Base-by-base conservation (phyloP, 495 filamentous ascomycete species). In the Xylaria palmicola region DNA sequence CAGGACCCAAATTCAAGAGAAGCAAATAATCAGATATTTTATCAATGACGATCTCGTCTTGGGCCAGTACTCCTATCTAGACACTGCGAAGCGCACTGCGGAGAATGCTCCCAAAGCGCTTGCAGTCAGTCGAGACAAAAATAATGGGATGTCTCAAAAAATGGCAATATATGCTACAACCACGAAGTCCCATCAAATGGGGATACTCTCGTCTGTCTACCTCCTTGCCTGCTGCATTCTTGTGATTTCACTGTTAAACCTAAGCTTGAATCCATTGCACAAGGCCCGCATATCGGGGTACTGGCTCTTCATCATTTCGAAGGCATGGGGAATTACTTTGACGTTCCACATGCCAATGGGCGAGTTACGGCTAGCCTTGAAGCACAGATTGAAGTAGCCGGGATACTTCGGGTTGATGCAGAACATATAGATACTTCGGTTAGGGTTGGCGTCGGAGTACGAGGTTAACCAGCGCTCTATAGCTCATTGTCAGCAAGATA, bases 361-460 rank as follows among this genome's bases (percentile, higher is more conserved):
- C 2, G 92, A 88, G 30, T 79, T 77, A 63, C 87, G 82, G 41
- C 90, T 92, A 7, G 93, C 91, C 77, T 97, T 97, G 84, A 96
- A 98, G 80, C 92, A 94, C 29, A 98, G 85, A 70, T 79, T 87
- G 76, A 98, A 98, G 77, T 96, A 98, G 40, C 95, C 95, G 2
- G 95, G 89, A 70, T 93, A 88, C 75, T 91, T 92, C 40, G 89
- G 81, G 67, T 97, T 91, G 70, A 94, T 85, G 81, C 93, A 97
- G 82, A 98, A 98, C 19, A 88, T 87, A 74, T 98, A 98, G 45
- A 89, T 89, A 48, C 89, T 94, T 57, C 94, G 90, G 65, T 88
- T 93, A 2, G 95, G 95, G 74, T 98, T 97, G 65, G 94, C 94
- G 76, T 93, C 88, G 65, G 91, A 91, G 76, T 98, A 98, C 20